Percentiles rank a stretch among this genome's conserved stretches.
phyloP scores from a whole-genome alignment of 2,329 filamentous ascomycete genomes.

The Penicillium occitanis region DNA sequence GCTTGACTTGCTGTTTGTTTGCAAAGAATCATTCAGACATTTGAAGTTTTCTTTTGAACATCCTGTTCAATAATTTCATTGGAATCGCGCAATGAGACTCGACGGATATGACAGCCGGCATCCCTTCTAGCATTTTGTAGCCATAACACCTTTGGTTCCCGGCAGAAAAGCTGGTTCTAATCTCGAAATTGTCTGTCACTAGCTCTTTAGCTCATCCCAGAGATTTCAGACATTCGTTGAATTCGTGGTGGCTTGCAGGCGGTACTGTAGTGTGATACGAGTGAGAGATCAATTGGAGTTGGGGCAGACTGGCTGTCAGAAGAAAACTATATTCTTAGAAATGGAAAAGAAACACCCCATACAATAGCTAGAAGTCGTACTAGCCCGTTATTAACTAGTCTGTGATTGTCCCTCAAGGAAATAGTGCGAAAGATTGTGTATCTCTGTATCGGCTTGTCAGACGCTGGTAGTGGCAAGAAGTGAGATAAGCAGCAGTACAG shows the following conservation, averaged over 20 bases:
- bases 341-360: background rate
- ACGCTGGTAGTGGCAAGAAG: background rate
- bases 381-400: background rate
- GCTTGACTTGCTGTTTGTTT: background rate
- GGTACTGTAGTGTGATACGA: background rate
- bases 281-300: background rate
- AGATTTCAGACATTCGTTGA: background rate
- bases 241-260: background rate
- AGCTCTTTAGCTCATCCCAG: background rate
- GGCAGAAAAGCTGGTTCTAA: background rate
- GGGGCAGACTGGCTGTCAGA: background rate
- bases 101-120: background rate
- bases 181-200: background rate
- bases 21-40: background rate
- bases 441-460: background rate
- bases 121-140: background rate
- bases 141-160: background rate
- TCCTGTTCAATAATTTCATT: background rate
- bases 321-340: background rate
- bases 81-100: conserved; percentile 1
- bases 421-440: background rate
- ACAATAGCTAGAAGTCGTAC: background rate
- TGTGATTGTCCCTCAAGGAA: background rate
- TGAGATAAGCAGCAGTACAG: background rate
- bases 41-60: background rate